phyloP scores from a whole-genome alignment of 352 stramenopile species.

The Globisporangium yorkense region DNA sequence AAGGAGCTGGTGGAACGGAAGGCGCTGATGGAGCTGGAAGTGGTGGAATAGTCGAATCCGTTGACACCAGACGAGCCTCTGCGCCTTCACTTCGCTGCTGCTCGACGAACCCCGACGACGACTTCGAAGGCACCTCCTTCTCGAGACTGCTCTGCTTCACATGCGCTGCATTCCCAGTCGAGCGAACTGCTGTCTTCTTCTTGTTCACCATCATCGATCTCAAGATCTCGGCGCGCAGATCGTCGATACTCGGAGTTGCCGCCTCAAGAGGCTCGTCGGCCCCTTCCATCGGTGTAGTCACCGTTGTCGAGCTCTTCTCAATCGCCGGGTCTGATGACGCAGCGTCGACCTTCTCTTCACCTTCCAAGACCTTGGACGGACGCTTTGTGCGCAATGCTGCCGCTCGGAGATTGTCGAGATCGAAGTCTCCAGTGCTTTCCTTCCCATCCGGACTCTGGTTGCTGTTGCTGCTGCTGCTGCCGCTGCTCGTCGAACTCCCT shows the following conservation, averaged over 20 bases:
- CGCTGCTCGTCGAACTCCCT: background rate
- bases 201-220: slow-evolving; percentile 41
- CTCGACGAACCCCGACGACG: slow-evolving; percentile 2
- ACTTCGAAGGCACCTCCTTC: background rate
- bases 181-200: slow-evolving; percentile 4
- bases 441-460: slow-evolving; percentile 3
- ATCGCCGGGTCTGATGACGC: slow-evolving; percentile 7
- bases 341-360: background rate
- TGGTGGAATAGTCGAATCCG: background rate
- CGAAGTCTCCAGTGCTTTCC: slow-evolving; percentile 11
- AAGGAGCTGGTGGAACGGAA: background rate
- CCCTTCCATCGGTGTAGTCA: background rate
- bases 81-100: slow-evolving; percentile 1
- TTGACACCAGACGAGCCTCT: background rate
- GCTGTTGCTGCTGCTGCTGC: slow-evolving; percentile 4
- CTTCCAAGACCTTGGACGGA: slow-evolving; percentile 9
- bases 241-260: slow-evolving; percentile 22
- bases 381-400: slow-evolving; percentile 59
- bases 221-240: slow-evolving; percentile 40
- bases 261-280: background rate
- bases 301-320: background rate
- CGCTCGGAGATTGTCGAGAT: slow-evolving; percentile 65
- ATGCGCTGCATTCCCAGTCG: background rate
- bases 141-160: background rate
- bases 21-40: background rate